These are phyloP conservation scores for Phytopythium kandeliae DNA, from an alignment of 352 stramenopile species.

Conservation along the genomic window DNA sequence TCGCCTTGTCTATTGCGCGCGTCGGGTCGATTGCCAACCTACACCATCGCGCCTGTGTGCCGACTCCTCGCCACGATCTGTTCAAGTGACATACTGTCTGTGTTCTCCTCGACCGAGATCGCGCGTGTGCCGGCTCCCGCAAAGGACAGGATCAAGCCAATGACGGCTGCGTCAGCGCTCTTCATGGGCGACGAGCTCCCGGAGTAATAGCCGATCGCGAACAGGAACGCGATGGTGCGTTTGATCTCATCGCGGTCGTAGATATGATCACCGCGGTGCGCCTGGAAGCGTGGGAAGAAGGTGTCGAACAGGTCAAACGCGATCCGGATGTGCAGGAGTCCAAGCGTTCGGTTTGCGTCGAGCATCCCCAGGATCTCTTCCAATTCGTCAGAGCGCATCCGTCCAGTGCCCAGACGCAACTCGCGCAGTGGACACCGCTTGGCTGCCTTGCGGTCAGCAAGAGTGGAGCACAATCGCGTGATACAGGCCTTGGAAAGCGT, in stretches of 20 bases:
- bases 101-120: conserved; percentile 20
- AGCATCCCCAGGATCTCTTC: conserved; percentile 12
- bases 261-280: conserved; percentile 12
- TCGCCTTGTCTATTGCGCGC: background rate
- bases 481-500: conserved; percentile 10
- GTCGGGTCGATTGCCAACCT: no score
- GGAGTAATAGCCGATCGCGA: conserved; percentile 5
- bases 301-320: conserved; percentile 17
- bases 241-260: conserved; percentile 8
- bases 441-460: conserved; percentile 7
- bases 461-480: conserved; percentile 6
- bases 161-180: conserved; percentile 10
- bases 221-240: conserved; percentile 15
- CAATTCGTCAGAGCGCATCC: conserved; percentile 7
- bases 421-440: conserved; percentile 6
- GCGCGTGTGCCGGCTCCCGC: conserved; percentile 10
- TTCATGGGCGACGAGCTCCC: conserved; percentile 4
- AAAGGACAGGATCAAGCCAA: conserved; percentile 15
- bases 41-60: background rate
- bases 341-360: conserved; percentile 13
- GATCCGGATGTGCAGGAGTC: conserved; percentile 15
- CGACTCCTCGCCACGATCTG: conserved; percentile 8
- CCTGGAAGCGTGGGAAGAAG: conserved; percentile 15
- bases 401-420: conserved; percentile 11
- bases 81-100: conserved; percentile 14